Conservation (phyloP, 2,329 filamentous ascomycete species). For the Arthrinium phaeospermum region DNA sequence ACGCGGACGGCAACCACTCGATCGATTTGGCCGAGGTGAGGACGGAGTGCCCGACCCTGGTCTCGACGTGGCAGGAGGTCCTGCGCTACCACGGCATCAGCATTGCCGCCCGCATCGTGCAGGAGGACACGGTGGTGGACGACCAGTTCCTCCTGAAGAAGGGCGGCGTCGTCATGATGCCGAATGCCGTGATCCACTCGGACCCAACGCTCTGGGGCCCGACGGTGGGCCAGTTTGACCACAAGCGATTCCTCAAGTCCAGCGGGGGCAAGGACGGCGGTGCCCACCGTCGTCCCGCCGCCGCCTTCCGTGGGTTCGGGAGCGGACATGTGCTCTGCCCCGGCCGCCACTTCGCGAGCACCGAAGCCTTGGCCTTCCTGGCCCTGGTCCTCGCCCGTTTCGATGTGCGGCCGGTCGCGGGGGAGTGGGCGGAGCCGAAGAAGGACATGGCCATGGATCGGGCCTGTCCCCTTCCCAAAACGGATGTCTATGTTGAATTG, state of each 20-base stretch:
- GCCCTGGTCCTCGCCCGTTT: slow-evolving; percentile 27
- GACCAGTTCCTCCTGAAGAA: slow-evolving; percentile 30
- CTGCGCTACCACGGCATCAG: slow-evolving; percentile 26
- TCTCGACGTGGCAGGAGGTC: slow-evolving; percentile 29
- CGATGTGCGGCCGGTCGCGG: slow-evolving; percentile 24
- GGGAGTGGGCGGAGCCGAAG: slow-evolving; percentile 25
- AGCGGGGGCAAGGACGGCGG: neutral
- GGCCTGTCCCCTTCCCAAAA: slow-evolving; percentile 26
- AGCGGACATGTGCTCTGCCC: slow-evolving; percentile 27
- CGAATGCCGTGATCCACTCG: slow-evolving; percentile 25
- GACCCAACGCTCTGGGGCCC: slow-evolving; percentile 27
- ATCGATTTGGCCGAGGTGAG: slow-evolving; percentile 24
- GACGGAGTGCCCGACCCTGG: slow-evolving; percentile 26
- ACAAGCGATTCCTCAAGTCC: slow-evolving; percentile 26
- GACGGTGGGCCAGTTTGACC: slow-evolving; percentile 25
- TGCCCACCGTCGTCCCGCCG: slow-evolving; percentile 20
- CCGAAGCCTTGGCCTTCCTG: slow-evolving; percentile 27
- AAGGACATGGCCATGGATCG: slow-evolving; percentile 27
- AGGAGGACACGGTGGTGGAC: slow-evolving; percentile 27
- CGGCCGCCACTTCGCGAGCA: slow-evolving; percentile 28
- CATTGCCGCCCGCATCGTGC: slow-evolving; percentile 23
- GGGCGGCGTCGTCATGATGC: slow-evolving; percentile 28
- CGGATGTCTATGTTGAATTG: slow-evolving; percentile 21
- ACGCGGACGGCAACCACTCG: neutral
- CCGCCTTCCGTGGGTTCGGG: slow-evolving; percentile 29